Evolutionary conservation across 306 rosid genomes (phyloP).

Genomic region (Prunus persica): DNA sequence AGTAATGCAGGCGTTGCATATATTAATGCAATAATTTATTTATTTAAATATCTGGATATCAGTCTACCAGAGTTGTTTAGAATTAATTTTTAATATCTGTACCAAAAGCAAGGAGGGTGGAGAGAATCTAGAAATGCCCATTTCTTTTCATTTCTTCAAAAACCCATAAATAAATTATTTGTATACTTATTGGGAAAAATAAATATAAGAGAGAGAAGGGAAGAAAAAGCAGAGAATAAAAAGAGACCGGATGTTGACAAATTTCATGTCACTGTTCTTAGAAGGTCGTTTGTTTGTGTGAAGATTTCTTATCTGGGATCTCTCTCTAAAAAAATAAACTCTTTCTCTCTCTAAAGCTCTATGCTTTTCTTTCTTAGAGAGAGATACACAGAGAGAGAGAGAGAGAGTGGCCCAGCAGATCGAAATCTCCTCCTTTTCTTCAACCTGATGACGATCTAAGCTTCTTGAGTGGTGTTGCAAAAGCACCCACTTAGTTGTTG

Average conservation of each 20-base stretch:
- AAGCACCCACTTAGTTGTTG: slow-evolving; percentile 50
- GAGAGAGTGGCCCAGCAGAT: slow-evolving; percentile 90
- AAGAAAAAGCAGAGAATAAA: slow-evolving; percentile 93
- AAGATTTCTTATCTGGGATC: slow-evolving; percentile 98
- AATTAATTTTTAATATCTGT: slow-evolving; percentile 30
- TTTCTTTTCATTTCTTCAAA: slow-evolving; percentile 40
- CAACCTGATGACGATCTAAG: slow-evolving; percentile 71
- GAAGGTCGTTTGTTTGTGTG: slow-evolving; percentile 96
- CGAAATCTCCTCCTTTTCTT: slow-evolving; percentile 59
- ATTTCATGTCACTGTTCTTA: slow-evolving; percentile 98
- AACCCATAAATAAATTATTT: slow-evolving; percentile 31
- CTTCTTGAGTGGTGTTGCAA: slow-evolving; percentile 63
- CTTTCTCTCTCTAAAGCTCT: slow-evolving; percentile 37
- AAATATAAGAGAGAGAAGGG: slow-evolving; percentile 41
- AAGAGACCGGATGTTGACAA: slow-evolving; percentile 99
- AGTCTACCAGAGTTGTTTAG: background rate
- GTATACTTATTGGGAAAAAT: slow-evolving; percentile 12
- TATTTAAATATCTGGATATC: background rate
- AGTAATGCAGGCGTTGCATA: slow-evolving; percentile 20
- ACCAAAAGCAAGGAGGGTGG: slow-evolving; percentile 50
- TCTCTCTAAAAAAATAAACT: slow-evolving; percentile 54
- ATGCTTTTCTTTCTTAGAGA: slow-evolving; percentile 19
- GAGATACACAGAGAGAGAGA: slow-evolving; percentile 34
- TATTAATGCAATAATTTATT: background rate
- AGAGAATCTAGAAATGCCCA: slow-evolving; percentile 81